Evolutionary conservation across 352 stramenopile species (phyloP).

Genomic region (Elongisporangium senticosum): DNA sequence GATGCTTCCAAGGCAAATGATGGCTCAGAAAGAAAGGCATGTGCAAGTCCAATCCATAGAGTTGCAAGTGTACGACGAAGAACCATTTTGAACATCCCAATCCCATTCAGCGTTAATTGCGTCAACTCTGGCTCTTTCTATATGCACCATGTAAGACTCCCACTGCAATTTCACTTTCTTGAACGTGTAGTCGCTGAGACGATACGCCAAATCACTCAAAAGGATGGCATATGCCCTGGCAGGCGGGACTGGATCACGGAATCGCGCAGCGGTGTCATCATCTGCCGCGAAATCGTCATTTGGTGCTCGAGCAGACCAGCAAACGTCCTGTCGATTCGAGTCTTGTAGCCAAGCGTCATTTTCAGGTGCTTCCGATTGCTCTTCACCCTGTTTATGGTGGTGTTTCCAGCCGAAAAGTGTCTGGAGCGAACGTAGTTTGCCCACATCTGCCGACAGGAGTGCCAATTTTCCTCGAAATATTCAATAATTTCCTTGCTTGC

Average conservation of each 20-base stretch:
- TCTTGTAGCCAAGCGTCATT: constrained; percentile 1
- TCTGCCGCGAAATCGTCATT: neutral
- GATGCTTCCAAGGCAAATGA: too few relatives aligned
- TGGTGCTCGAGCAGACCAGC: constrained; percentile 3
- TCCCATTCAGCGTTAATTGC: neutral
- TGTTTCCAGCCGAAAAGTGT: too few relatives aligned
- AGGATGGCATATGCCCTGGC: neutral
- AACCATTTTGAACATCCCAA: too few relatives aligned
- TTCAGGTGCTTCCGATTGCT: neutral
- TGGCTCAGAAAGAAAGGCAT: too few relatives aligned
- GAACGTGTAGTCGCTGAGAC: neutral
- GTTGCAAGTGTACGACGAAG: too few relatives aligned
- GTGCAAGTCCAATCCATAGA: too few relatives aligned
- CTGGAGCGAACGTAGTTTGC: too few relatives aligned
- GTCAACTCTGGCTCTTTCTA: constrained; percentile 1
- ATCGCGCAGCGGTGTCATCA: constrained; percentile 1
- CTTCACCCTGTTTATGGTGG: too few relatives aligned
- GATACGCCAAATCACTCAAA: too few relatives aligned
- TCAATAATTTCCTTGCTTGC: too few relatives aligned
- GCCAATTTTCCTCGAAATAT: too few relatives aligned
- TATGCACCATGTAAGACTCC: constrained; percentile 2
- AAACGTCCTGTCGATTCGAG: neutral
- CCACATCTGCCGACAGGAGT: too few relatives aligned
- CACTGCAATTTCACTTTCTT: constrained; percentile 1
- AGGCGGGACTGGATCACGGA: constrained; percentile 1